Evolutionary conservation across 352 stramenopile genomes (phyloP), one percentile per base, ranked within the genome.

Genomic region (Phytophthora syringae): DNA sequence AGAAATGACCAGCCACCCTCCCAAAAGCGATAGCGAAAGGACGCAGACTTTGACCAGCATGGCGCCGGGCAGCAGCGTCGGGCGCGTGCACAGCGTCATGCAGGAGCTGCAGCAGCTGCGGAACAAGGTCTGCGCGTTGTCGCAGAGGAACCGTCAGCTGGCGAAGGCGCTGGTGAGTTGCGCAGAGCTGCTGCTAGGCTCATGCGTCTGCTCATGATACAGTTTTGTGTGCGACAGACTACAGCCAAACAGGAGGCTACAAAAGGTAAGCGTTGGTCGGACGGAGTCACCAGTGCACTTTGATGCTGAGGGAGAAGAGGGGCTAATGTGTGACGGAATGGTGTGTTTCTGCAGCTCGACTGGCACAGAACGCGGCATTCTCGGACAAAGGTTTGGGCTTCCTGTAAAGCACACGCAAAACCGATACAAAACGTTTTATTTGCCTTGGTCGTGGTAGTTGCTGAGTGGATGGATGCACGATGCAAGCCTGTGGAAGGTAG

Each of bases 61-160:
- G 74, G 55, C 50, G 21, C 64, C 72, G 34, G 37, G 53, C 27
- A 77, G 64, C 44, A 84, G 76, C 65, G 65, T 73, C 32, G 71
- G 75, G 22, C 84, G 80, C 43, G 69, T 85, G 39, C 84, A 89
- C 49, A 65, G 79, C 58, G 67, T 89, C 51, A 82, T 90, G 63
- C 74, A 89, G 45, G 84, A 93, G 64, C 53, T 89, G 48, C 71
- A 87, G 44, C 70, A 76, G 51, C 54, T 93, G 22, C 79, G 82
- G 27, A 70, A 75, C 15, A 74, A 88, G 40, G 70, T 76, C 3
- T 53, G 36, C 13, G 67, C 56, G 43, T 68, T 89, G 7, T 73
- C 77, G 7, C 70, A 84, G 37, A 90, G 80, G 50, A 93, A 93
- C 64, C 65, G 67, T 28, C 68, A 88, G 10, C 60, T 93, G 24